Base-by-base conservation (phyloP, 306 rosid genomes). In the Lathyrus sativus region DNA sequence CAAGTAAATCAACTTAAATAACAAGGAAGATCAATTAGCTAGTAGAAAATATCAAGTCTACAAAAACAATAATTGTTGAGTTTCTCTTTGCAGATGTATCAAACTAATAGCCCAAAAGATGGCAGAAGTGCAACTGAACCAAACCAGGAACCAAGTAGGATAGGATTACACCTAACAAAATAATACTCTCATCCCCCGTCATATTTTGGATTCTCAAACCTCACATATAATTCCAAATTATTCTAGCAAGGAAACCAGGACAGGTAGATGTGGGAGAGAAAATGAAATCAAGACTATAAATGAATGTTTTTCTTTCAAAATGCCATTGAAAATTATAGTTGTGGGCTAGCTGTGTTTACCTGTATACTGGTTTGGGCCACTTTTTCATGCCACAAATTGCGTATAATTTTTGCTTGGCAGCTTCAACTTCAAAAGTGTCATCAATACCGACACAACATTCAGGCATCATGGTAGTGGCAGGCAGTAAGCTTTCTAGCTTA, bases 371-470 rank as follows among this genome's bases (percentile, higher is more conserved):
- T 26, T 26, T 26, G 29, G 29, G 29, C 29, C 29, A 26, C 29
- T 26, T 26, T 26, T 26, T 26, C 29, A 3, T 3, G 29, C 29
- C 29, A 26, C 29, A 26, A 26, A 26, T 26, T 26, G 29, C 29
- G 4, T 80, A 72, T 41, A 92, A 63, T 62, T 45, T 82, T 11
- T 86, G 87, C 67, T 89, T 92, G 5, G 87, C 91, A 4, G 72
- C 83, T 45, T 73, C 81, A 38, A 92, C 73, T 58, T 81, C 91
- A 45, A 78, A 67, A 4, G 79, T 45, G 2, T 80, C 84, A 56
- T 78, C 69, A 6, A 48, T n/a, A 11, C 71, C 77, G 9, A 9
- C 19, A 67, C 51, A 35, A 43, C 31, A 48, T 41, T 22, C 66
- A 0, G 14, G 5, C 6, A 33, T 5, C 18, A 14, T 18, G 43